Conservation (phyloP, 768 basidiomycete genomes). For the Crassisporium funariophilum region DNA sequence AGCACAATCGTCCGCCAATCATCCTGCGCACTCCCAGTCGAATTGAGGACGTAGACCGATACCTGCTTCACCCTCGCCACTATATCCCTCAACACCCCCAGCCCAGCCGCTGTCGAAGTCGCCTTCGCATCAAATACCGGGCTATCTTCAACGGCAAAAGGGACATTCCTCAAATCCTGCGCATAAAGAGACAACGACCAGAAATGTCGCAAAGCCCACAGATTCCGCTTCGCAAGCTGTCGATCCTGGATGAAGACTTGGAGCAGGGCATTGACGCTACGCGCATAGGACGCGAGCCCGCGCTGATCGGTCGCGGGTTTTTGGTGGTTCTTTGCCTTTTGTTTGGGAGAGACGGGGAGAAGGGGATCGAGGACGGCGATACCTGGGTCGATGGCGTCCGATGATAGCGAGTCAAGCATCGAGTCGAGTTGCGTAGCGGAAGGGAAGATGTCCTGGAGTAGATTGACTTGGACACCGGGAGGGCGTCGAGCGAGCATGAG, state of each 20-base stretch:
- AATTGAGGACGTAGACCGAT: slow-evolving; percentile 64
- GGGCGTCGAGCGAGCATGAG: slow-evolving; percentile 34
- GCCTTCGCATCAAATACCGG: slow-evolving; percentile 48
- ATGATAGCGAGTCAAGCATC: slow-evolving; percentile 47
- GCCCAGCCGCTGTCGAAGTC: too few species aligned
- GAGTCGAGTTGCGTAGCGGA: slow-evolving; percentile 44
- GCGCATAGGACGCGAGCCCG: slow-evolving; percentile 66
- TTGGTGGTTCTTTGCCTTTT: slow-evolving; percentile 4
- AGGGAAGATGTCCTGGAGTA: slow-evolving; percentile 56
- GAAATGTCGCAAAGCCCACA: slow-evolving; percentile 74
- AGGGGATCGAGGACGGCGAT: slow-evolving; percentile 62
- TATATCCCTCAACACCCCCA: slow-evolving; percentile 39
- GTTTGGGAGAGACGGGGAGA: slow-evolving; percentile 41
- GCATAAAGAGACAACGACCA: slow-evolving; percentile 64
- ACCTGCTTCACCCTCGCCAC: slow-evolving; percentile 51
- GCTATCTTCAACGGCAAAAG: slow-evolving; percentile 40
- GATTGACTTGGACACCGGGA: slow-evolving; percentile 38
- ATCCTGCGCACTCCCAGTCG: slow-evolving; percentile 19
- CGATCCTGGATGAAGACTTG: slow-evolving; percentile 60
- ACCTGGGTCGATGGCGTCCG: slow-evolving; percentile 51
- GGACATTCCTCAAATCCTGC: slow-evolving; percentile 59
- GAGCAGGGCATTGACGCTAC: slow-evolving; percentile 59
- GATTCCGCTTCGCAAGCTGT: slow-evolving; percentile 53
- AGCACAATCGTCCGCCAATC: slow-evolving; percentile 55
- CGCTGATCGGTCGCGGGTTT: slow-evolving; percentile 39